Evolutionary conservation across 139 green algal species (phyloP), one percentile per base, ranked within the genome.

Genomic region (Pleodorina starrii): DNA sequence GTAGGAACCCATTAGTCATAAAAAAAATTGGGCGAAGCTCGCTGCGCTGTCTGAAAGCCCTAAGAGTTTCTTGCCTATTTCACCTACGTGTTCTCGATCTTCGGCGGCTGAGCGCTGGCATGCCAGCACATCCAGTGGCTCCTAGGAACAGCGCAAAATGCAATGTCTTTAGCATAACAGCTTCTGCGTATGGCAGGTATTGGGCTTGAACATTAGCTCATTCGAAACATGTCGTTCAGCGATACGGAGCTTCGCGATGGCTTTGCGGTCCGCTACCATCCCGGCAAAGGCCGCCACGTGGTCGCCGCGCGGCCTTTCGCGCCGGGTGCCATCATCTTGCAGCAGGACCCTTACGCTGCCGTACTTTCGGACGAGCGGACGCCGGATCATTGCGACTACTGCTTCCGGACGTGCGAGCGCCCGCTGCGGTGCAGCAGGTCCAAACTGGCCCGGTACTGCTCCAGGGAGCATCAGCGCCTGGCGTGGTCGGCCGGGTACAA

Each of bases 401-500:
- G 91, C 57, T 93, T 93, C 57, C 4, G 17, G 10, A 1, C 10
- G 16, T 84, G 60, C n/a, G 46, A 73, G 14, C 32, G 29, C 5
- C 87, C 93, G 35, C 88, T 93, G 68, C 91, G 91, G 23, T 97
- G 95, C 90, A 76, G 75, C 40, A 76, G 90, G 2, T 96, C 90
- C 81, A 93, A 91, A 73, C 86, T 95, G 19, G 93, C 90, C 36
- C 86, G 90, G 36, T 98, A 96, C 84, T 91, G 87, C 72, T 76
- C 50, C 46, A 57, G 86, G 0, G 93, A 94, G 1, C 92, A 95
- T 54, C 96, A 98, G 89, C 59, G 42, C 0, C 80, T 74, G 9
- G 95, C 94, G 9, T 98, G 96, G 95, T 36, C 43, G 19, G 75
- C 69, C 0, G 92, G 92, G 0, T 94, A 96, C 92, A 88, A 79